phyloP scores from a whole-genome alignment of 257 asterid species.

The Jaltomata sinuosa region DNA sequence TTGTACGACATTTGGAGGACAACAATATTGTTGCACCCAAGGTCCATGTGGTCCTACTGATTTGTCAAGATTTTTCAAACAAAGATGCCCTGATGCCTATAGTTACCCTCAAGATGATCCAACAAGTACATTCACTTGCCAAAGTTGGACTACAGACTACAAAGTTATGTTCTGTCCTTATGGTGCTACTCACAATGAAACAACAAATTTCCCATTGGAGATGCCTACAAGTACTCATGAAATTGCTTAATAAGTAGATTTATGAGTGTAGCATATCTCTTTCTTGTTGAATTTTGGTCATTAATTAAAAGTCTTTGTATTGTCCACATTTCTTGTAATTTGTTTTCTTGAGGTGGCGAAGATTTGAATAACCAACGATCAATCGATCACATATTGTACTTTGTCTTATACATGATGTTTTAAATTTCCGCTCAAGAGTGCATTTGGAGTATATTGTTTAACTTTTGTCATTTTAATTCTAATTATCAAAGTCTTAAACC shows the following conservation, averaged over 20 bases:
- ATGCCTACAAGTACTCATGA: background rate
- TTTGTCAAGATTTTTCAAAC: conserved; percentile 32
- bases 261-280: background rate
- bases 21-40: conserved; percentile 26
- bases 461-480: background rate
- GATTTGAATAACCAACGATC: background rate
- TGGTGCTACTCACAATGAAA: background rate
- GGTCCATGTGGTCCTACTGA: conserved; percentile 27
- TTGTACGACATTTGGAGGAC: conserved; percentile 26
- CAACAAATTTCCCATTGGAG: background rate
- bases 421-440: background rate
- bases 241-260: background rate
- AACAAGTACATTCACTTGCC: conserved; percentile 45
- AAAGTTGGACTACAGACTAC: conserved; percentile 33
- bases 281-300: background rate
- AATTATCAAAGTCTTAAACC: background rate
- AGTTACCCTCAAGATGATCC: conserved; percentile 38
- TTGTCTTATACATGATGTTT: background rate
- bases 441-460: background rate
- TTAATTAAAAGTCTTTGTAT: background rate
- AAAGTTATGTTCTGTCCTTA: conserved; percentile 42
- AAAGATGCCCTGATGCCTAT: conserved; percentile 40
- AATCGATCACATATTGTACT: background rate
- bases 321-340: background rate
- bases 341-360: background rate